Evolutionary conservation across 805 yeast species (phyloP), one percentile per base, ranked within the genome.

Genomic region (Teunomyces aglyptinius): DNA sequence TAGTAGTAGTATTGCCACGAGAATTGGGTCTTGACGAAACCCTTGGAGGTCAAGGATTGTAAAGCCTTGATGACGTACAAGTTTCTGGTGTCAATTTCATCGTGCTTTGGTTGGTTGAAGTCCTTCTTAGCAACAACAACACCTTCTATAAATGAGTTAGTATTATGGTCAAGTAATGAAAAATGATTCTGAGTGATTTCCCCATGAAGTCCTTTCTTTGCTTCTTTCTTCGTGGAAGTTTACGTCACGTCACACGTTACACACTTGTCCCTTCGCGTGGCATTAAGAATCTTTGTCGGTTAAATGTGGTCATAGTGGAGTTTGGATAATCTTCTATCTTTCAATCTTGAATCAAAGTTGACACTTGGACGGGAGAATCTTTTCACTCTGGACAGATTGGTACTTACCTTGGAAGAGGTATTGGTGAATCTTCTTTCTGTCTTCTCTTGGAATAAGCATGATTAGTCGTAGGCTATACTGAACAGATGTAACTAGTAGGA

Each of bases 1-100:
- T 94, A 94, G 96, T 94, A 94, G 83, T 94, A 94, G 85, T 89
- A 89, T 85, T 91, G 97, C 99, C 99, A 94, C 71, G 98, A 92
- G 86, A 92, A 94, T 81, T 90, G 98, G 68, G 99, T 94, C 89
- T 92, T 90, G 78, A 94, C 98, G 86, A 71, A 94, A 76, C 99
- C 99, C 79, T 86, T 89, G 57, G 99, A 94, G 72, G 96, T 89
- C 77, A 94, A 89, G 58, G 98, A 92, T 82, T 94, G 99, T 77
- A 94, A 85, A 71, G 99, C 97, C 86, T 94, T 94, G 85, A 94
- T 89, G 66, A 73, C 99, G 74, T 76, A 94, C 76, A 94, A 86
- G 95, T 94, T 94, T 82, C 81, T 92, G 83, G 96, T 87, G 80
- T 87, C 96, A 75, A 94, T 88, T 71, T 89, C 97, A 70, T 94